Percentiles rank a stretch among this genome's conserved stretches.
Evolutionary conservation across 768 basidiomycete genomes (phyloP).

Genomic region (Lentinula lateritia): DNA sequence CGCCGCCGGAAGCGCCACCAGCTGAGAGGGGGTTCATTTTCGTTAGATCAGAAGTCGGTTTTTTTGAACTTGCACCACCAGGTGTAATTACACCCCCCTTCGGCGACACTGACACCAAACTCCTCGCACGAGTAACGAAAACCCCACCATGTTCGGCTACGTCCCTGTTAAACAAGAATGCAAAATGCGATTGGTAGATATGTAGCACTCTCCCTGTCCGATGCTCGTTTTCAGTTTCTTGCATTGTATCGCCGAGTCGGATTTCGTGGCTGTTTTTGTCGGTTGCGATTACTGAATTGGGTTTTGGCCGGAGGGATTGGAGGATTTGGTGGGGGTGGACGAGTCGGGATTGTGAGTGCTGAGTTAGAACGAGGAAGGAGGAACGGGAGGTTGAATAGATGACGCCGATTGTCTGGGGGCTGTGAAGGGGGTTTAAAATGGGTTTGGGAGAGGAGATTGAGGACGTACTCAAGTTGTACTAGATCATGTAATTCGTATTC

Average conservation of each 20-base stretch:
- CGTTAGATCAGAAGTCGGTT: constrained; percentile 54
- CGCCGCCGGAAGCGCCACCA: constrained; percentile 33
- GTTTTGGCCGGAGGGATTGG: constrained; percentile 52
- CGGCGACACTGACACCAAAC: constrained; percentile 79
- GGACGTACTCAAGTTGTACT: constrained; percentile 89
- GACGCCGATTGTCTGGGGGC: constrained; percentile 90
- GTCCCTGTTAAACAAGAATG: constrained; percentile 92
- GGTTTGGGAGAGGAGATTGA: not conserved
- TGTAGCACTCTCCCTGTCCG: constrained; percentile 88
- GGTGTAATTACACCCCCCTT: constrained; percentile 49
- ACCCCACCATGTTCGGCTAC: constrained; percentile 88
- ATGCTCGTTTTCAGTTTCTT: constrained; percentile 78
- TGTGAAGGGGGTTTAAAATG: constrained; percentile 23
- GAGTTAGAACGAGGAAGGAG: constrained; percentile 93
- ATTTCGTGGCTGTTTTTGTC: constrained; percentile 88
- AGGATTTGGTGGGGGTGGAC: constrained; percentile 89
- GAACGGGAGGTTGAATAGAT: constrained; percentile 97
- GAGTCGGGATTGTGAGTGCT: constrained; percentile 82
- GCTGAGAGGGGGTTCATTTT: constrained; percentile 87
- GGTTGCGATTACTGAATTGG: constrained; percentile 77
- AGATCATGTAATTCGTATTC: constrained; percentile 95
- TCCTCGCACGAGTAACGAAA: constrained; percentile 85
- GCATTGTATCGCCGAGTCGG: constrained; percentile 84
- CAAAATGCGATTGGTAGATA: constrained; percentile 90
- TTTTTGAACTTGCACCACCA: constrained; percentile 16